Base-by-base conservation (phyloP, 345 rosid species). In the Turnera subulata region DNA sequence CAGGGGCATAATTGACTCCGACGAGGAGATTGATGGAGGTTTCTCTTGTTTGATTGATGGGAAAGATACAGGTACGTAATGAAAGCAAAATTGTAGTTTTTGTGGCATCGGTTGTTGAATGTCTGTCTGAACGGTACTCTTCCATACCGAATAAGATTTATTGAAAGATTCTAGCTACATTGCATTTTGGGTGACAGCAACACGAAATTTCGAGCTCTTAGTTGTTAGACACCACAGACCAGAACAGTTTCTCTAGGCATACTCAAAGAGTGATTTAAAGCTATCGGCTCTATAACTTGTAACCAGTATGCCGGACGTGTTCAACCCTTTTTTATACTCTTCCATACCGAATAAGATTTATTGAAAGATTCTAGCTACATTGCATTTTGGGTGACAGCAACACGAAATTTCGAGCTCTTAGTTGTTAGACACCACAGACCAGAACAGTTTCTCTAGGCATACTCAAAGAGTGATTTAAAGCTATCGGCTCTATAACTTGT, bases 1-100 rank as follows among this genome's bases (percentile, higher is more conserved):
- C 58, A 70, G 58, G 66, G 52, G 82, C 32, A 48, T 67, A 49
- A 73, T 74, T 65, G 89, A 88, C 46, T 85, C 89, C 14, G 96
- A 94, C 69, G 99, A 88, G 64, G 99, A 85, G 50, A 77, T 87
- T 1, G 80, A 84, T 49, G 78, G 66, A 74, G 93, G 84, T 50
- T 80, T 90, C 67, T 74, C 84, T 55, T 88, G 82, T 84, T 81
- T 94, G 72, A 60, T 90, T 20, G 51, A 81, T 10, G 75, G 60
- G 48, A 81, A 77, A 67, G 78, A 79, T 70, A 68, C 73, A 63
- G 94, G 97, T 89, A 74, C 16, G 48, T 1, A 44, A 12, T 54
- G 16, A 19, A 64, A 40, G 11, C 7, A 35, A 58, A 29, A 29
- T 29, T 29, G 35, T 29, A 29, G 35, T 29, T 29, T 3, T 29